phyloP scores from a whole-genome alignment of 1,284 basidiomycete species.

The Gastroboletus turbinatus region DNA sequence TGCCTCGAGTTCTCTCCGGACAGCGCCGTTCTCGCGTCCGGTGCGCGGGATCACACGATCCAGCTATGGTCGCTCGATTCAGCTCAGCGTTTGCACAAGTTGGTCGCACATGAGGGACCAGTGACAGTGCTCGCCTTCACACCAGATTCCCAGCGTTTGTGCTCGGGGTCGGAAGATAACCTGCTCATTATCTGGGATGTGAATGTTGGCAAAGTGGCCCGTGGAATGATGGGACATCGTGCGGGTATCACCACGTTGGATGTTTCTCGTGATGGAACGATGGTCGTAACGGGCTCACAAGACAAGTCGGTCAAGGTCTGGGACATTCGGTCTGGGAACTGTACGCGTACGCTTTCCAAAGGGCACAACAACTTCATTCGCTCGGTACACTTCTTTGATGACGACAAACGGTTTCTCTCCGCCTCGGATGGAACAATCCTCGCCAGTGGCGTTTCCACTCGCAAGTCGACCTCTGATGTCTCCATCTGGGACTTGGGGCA shows the following conservation, averaged over 20 bases:
- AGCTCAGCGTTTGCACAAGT: conserved; percentile 7
- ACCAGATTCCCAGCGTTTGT: conserved; percentile 7
- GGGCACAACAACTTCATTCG: no score
- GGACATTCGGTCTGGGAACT: no score
- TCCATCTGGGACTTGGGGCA: no score
- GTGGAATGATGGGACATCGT: conserved; percentile 16
- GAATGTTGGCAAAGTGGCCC: conserved; percentile 2
- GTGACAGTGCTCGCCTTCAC: conserved; percentile 5
- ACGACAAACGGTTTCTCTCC: no score
- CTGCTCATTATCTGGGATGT: conserved; percentile 13
- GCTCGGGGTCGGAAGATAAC: conserved; percentile 14
- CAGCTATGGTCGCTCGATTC: conserved; percentile 15
- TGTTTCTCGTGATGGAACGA: no score
- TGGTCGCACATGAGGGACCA: conserved; percentile 8
- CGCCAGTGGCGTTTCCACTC: no score
- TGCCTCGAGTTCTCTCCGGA: conserved; percentile 20
- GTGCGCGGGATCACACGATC: conserved; percentile 13
- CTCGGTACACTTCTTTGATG: no score
- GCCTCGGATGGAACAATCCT: no score
- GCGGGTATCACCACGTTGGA: neutral
- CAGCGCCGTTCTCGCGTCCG: conserved; percentile 11
- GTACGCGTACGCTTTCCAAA: no score
- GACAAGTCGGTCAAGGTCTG: no score
- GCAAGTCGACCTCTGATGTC: no score
- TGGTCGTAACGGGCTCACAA: no score